These are phyloP conservation scores for Ophiostoma pallidulum DNA, from an alignment of 2,329 filamentous ascomycete species.

Conservation along the genomic window DNA sequence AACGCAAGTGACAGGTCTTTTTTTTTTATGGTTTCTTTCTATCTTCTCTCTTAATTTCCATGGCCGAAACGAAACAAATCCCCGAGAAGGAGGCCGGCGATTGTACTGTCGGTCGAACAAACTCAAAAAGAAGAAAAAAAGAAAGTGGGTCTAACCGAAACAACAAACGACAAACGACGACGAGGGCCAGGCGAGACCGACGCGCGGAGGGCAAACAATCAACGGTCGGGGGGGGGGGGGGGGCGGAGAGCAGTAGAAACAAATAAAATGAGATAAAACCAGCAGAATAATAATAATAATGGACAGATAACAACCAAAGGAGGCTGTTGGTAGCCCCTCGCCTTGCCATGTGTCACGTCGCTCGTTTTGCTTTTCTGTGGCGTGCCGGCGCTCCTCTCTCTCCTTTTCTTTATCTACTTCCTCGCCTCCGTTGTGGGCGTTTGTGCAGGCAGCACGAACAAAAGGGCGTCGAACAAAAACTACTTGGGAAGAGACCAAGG, in stretches of 20 bases:
- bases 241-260: not conserved
- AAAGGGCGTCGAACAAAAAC: too few relatives aligned
- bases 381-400: too few relatives aligned
- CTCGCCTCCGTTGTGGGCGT: not conserved
- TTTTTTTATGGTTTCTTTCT: not conserved
- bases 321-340: not conserved
- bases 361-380: not conserved
- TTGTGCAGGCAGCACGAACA: too few relatives aligned
- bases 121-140: too few relatives aligned
- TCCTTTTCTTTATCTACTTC: not conserved
- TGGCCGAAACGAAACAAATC: too few relatives aligned
- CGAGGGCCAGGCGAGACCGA: too few relatives aligned
- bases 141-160: too few relatives aligned
- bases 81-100: too few relatives aligned
- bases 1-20: constrained; percentile 5
- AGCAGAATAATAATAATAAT: not conserved
- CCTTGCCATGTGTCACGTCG: not conserved
- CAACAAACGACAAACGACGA: too few relatives aligned
- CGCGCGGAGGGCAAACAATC: too few relatives aligned
- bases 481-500: not conserved
- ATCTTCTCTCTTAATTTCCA: not conserved
- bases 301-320: not conserved
- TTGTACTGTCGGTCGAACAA: too few relatives aligned
- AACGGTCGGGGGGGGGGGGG: too few relatives aligned
- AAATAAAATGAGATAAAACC: not conserved